A percentile compares a stretch with the other conserved stretches of the same genome.
Evolutionary conservation across 176 grass and related monocot species (phyloP).

Genomic region (Musa beccarii): DNA sequence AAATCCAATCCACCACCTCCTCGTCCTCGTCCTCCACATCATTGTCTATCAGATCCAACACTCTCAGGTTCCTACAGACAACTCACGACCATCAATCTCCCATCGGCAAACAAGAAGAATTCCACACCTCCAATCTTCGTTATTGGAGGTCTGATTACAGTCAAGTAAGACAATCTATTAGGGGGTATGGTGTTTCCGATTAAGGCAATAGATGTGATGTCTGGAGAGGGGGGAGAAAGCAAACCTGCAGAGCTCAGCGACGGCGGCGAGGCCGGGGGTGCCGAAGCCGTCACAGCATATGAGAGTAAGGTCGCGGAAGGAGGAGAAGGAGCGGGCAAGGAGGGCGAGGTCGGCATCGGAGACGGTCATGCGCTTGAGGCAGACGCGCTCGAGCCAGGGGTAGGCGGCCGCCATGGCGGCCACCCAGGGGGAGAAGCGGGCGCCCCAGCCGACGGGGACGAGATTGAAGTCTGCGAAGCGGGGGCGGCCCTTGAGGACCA

Average conservation of each 20-base stretch:
- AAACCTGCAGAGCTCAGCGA: slow-evolving; percentile 80
- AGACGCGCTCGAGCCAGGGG: slow-evolving; percentile 40
- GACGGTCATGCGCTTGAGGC: slow-evolving; percentile 82
- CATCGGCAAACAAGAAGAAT: neutral
- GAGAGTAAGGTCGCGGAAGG: slow-evolving; percentile 62
- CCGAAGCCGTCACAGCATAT: slow-evolving; percentile 87
- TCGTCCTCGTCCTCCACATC: slow-evolving; percentile 45
- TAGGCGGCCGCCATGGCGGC: slow-evolving; percentile 30
- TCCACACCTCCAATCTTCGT: neutral
- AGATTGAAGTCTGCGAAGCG: slow-evolving; percentile 92
- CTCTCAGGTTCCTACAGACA: slow-evolving; percentile 43
- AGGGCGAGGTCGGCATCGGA: slow-evolving; percentile 70
- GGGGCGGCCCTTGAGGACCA: slow-evolving; percentile 78
- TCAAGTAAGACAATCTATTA: too few relatives aligned
- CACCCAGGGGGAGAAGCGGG: slow-evolving; percentile 61
- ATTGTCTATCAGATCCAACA: slow-evolving; percentile 63
- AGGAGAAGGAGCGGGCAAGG: slow-evolving; percentile 31
- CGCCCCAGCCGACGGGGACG: slow-evolving; percentile 68
- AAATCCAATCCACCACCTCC: slow-evolving; percentile 50
- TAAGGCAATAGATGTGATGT: neutral
- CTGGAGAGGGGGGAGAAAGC: neutral
- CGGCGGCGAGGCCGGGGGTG: slow-evolving; percentile 53
- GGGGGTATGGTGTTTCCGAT: neutral
- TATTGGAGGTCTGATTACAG: neutral
- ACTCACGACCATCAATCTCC: neutral